Base-by-base conservation (phyloP, 352 stramenopile species). In the Phytopythium aichiense region DNA sequence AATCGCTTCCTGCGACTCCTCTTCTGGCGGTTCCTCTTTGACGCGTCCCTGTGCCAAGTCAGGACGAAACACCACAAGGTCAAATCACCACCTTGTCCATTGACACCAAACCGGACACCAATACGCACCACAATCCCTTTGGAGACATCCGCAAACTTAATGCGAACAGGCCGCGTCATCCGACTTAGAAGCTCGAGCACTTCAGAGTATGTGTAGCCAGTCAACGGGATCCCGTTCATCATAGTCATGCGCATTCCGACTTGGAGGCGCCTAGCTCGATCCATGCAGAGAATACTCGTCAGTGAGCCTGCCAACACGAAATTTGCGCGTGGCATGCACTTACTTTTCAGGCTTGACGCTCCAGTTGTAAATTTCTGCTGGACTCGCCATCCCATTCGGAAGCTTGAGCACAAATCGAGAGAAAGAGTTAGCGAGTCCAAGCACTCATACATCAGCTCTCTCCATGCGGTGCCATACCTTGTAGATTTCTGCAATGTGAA, bases 301-400 rank as follows among this genome's bases (percentile, higher is more conserved):
- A 67, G 13, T 30, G 43, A n/a, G 53, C 18, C 4, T 2, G 12
- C n/a, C 15, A 28, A 38, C 13, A 46, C 43, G 2, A 12, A 50
- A 1, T 2, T 30, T 48, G 16, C 12, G 59, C 38, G 0, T 2
- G 40, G n/a, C 22, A n/a, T 51, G 35, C 25, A 64, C 71, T 35
- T 54, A 87, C 81, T 92, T 91, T 65, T 94, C 87, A 25, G 87
- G 84, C 53, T 95, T 95, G 54, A 94, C 84, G 64, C 87, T 88
- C 87, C 87, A 95, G 66, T 95, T 95, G 74, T 95, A 95, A 61
- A 95, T 91, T 69, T 95, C 87, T 7, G 87, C 87, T 46, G 87
- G 87, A 68, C 82, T 92, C 40, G 87, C 80, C 70, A 92, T 81
- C 25, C 87, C 87, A 46, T 86, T 94, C 20, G 76, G 73, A 15